phyloP scores from a whole-genome alignment of 371 early-diverging fungal species.

The Chytridium lagenaria region DNA sequence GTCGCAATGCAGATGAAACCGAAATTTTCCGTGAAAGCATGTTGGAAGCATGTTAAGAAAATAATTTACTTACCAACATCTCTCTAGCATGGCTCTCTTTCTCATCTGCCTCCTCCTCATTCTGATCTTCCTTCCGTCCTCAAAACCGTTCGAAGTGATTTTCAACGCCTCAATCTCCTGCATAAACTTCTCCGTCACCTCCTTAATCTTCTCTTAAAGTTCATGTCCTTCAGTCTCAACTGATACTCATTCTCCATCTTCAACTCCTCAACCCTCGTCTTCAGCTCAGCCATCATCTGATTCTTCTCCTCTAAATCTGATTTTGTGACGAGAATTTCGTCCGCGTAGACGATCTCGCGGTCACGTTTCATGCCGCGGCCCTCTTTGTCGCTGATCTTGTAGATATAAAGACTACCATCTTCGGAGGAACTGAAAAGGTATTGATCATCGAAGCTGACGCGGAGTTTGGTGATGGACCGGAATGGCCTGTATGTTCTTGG shows the following conservation, averaged over 20 bases:
- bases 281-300: constrained; percentile 55
- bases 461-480: constrained; percentile 51
- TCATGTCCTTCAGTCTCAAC: constrained; percentile 59
- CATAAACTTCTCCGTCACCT: constrained; percentile 60
- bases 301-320: constrained; percentile 61
- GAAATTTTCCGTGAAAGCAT: too few relatives aligned
- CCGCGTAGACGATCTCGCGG: constrained; percentile 51
- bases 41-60: too few relatives aligned
- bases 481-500: constrained; percentile 63
- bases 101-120: constrained; percentile 59
- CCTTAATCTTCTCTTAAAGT: constrained; percentile 62
- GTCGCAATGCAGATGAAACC: too few relatives aligned
- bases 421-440: constrained; percentile 58
- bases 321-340: constrained; percentile 63
- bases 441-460: constrained; percentile 60
- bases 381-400: constrained; percentile 58
- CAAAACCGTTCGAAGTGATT: constrained; percentile 55
- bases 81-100: constrained; percentile 53
- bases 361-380: constrained; percentile 51
- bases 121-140: constrained; percentile 55
- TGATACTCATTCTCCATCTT: constrained; percentile 68
- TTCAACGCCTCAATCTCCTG: constrained; percentile 64
- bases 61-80: constrained; percentile 34
- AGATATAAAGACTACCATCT: constrained; percentile 60
- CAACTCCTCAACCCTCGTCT: constrained; percentile 61